Percentiles rank a stretch among this genome's conserved stretches.
phyloP scores from a whole-genome alignment of 208 protist species.

The Crithidia fasciculata region DNA sequence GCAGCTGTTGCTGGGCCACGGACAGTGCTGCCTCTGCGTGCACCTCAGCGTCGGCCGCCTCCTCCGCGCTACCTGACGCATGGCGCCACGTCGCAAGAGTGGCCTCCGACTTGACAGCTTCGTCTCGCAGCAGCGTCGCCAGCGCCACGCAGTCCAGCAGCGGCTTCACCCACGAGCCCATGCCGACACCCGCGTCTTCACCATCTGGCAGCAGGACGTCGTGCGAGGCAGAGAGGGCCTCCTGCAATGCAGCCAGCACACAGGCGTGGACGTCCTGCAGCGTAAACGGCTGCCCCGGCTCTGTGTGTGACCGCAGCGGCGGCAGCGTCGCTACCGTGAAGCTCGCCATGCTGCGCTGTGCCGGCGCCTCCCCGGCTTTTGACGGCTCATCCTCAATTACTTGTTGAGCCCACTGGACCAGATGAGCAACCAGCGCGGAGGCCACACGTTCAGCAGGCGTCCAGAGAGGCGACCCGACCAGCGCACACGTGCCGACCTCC shows the following conservation, averaged over 20 bases:
- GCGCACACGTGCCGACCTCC: background rate
- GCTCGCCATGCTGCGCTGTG: too few species aligned
- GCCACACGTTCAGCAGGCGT: background rate
- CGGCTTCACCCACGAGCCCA: background rate
- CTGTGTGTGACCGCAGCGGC: background rate
- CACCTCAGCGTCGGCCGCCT: too few species aligned
- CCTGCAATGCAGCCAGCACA: background rate
- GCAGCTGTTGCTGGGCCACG: conserved; percentile 1
- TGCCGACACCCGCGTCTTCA: background rate
- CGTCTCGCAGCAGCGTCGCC: conserved; percentile 1
- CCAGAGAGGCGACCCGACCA: background rate
- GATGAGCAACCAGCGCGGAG: background rate
- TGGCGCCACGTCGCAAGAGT: background rate
- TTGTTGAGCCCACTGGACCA: background rate
- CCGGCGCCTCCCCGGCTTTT: too few species aligned
- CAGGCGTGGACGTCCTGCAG: background rate
- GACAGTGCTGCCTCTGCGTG: too few species aligned
- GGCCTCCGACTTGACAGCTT: background rate
- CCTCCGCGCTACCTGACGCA: too few species aligned
- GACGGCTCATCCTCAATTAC: too few species aligned
- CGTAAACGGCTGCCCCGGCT: background rate
- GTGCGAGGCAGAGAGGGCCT: background rate
- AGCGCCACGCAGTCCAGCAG: conserved; percentile 2
- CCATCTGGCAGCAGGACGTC: background rate
- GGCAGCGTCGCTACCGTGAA: background rate